These are phyloP conservation scores for Colletotrichum caudatum DNA, from an alignment of 2,329 filamentous ascomycete genomes.

Conservation along the genomic window DNA sequence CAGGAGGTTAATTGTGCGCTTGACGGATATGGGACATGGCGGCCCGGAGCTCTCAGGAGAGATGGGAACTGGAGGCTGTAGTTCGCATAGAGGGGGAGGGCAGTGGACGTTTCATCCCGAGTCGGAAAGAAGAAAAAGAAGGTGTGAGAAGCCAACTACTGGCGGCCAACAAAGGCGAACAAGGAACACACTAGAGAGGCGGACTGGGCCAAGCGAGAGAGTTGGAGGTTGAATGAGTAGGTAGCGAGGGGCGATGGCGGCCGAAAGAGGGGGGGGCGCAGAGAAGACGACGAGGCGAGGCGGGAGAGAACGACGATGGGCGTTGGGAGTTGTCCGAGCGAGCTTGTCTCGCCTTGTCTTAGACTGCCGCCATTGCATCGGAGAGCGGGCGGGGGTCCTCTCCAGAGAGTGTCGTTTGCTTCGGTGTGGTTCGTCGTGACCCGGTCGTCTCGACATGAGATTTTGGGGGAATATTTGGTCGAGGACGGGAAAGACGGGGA, in stretches of 20 bases:
- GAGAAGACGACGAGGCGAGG: conserved; percentile 2
- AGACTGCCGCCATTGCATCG: conserved; percentile 21
- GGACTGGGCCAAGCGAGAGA: conserved; percentile 2
- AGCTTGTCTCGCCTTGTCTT: conserved; percentile 32
- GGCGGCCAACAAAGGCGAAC: conserved; percentile 1
- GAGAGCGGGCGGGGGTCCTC: not conserved
- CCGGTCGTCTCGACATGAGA: not conserved
- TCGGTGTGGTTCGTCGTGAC: conserved; percentile 4
- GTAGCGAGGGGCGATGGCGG: conserved; percentile 11
- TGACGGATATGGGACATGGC: conserved; percentile 20
- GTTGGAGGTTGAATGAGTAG: not conserved
- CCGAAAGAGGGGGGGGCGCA: conserved; percentile 1
- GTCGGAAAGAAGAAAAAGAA: not conserved
- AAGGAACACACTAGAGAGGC: not conserved
- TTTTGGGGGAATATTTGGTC: not conserved
- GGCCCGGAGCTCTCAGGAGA: conserved; percentile 3
- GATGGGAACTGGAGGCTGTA: not conserved
- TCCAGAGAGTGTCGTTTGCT: conserved; percentile 14
- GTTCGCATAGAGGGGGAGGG: not conserved
- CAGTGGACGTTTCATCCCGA: conserved; percentile 16
- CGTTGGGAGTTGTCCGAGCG: not conserved
- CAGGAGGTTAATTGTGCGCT: conserved; percentile 26
- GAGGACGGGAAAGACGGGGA: conserved; percentile 3
- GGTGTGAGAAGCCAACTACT: conserved; percentile 1
- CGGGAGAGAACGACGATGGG: conserved; percentile 23